Evolutionary conservation across 2,329 filamentous ascomycete species (phyloP), one percentile per base, ranked within the genome.

Genomic region (Pleomassaria siparia): DNA sequence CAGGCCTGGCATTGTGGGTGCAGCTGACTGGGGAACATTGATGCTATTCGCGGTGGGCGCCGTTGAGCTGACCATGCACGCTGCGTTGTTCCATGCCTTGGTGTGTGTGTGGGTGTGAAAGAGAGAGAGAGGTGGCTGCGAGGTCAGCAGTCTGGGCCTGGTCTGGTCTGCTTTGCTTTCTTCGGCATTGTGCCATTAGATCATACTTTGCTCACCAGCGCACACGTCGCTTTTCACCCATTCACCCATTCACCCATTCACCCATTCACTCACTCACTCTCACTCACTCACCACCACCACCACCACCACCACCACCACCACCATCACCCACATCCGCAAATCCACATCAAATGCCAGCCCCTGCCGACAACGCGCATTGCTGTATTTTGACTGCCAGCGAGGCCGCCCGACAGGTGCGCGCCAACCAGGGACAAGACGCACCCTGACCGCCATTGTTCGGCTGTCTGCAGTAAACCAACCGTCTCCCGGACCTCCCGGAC

Each of bases 381-480:
- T 44, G 41, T 51, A 51, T 59, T 55, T 59, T 53, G 60, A 57
- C 54, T 35, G 45, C 45, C 61, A 49, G 55, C 49, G 54, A 51
- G 44, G 52, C 54, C 46, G 59, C 58, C 66, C 66, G 67, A 63
- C 64, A 54, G 57, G 54, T 49, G 59, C 53, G 42, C 52, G 66
- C 63, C 64, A 63, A 59, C 64, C 64, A 47, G 49, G 47, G 46
- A n/a, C 21, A 40, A 29, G 39, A 42, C 32, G 26, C 41, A 47
- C 53, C 53, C 52, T 62, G 58, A 62, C 58, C 61, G 59, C 57
- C 56, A 56, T 53, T 63, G 51, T 50, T 50, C 40, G 44, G 39
- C 40, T 47, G 48, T 18, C 44, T 36, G 39, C 36, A 22, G 46
- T 46, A n/a, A n/a, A n/a, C n/a, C n/a, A n/a, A n/a, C n/a, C n/a